Percentiles rank a stretch among this genome's conserved stretches.
Evolutionary conservation across 192 early-diverging fungal species (phyloP).

Genomic region (Glomus cerebriforme): DNA sequence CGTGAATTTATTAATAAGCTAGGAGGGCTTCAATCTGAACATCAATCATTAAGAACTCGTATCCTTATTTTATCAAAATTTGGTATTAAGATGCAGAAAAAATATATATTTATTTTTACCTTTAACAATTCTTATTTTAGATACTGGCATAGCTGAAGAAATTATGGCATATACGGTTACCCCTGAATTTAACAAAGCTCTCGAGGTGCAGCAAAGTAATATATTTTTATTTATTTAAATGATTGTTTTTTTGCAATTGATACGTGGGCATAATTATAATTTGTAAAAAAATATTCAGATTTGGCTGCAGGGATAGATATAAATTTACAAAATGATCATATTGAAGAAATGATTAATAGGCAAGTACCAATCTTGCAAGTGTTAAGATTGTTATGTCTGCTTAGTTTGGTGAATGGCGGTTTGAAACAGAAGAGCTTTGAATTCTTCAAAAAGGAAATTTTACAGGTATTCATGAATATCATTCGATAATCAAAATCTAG

Average conservation of each 20-base stretch:
- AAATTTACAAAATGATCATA: constrained; percentile 70
- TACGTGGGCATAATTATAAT: constrained; percentile 34
- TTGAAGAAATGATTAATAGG: constrained; percentile 87
- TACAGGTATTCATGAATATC: constrained; percentile 54
- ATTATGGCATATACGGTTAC: constrained; percentile 78
- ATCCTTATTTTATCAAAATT: constrained; percentile 36
- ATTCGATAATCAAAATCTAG: neutral
- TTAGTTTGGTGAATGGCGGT: constrained; percentile 79
- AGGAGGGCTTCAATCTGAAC: constrained; percentile 79
- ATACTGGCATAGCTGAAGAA: constrained; percentile 79
- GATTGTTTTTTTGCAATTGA: neutral
- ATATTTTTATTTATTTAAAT: neutral
- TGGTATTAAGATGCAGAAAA: constrained; percentile 1
- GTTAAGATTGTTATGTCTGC: constrained; percentile 81
- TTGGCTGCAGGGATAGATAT: constrained; percentile 72
- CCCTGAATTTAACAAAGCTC: constrained; percentile 76
- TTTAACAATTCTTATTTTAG: constrained; percentile 40
- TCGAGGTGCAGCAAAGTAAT: constrained; percentile 90
- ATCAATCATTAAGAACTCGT: constrained; percentile 82
- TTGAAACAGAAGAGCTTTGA: constrained; percentile 86
- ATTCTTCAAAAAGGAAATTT: constrained; percentile 77
- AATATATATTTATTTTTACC: constrained; percentile 4
- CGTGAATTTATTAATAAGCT: constrained; percentile 91
- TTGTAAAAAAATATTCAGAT: constrained; percentile 50
- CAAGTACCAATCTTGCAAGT: constrained; percentile 70